phyloP scores from a whole-genome alignment of 164 flowering plant species.

The Platanus orientalis region DNA sequence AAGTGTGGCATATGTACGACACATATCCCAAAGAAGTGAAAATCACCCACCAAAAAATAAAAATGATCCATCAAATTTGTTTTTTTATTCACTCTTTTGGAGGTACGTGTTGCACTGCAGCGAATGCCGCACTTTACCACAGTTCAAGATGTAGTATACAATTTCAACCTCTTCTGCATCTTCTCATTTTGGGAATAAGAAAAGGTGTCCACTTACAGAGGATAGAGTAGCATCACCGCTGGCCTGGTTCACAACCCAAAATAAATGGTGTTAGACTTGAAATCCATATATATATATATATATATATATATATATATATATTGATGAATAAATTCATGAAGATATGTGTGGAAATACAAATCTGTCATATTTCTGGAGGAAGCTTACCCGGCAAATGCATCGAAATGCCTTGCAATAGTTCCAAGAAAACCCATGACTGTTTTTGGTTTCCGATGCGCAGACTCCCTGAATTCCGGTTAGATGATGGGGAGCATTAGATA shows the following conservation, averaged over 20 bases:
- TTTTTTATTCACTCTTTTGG: no score
- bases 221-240: constrained; percentile 76
- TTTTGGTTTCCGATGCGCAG: neutral
- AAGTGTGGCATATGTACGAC: no score
- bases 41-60: no score
- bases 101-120: no score
- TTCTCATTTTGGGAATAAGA: no score
- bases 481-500: neutral
- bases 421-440: constrained; percentile 56
- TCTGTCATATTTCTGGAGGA: no score
- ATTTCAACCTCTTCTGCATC: no score
- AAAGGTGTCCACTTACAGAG: constrained; percentile 65
- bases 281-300: neutral
- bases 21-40: no score
- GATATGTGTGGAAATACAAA: no score
- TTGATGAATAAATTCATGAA: neutral
- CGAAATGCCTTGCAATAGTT: constrained; percentile 49
- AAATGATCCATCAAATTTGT: no score
- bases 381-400: constrained; percentile 60
- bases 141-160: no score
- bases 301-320: neutral
- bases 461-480: neutral
- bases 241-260: constrained; percentile 48
- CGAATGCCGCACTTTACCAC: no score
- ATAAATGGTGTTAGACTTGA: neutral